A percentile compares a stretch with the other conserved stretches of the same genome.
phyloP scores from a whole-genome alignment of 1,284 basidiomycete species.

The Tremellales sp. region DNA sequence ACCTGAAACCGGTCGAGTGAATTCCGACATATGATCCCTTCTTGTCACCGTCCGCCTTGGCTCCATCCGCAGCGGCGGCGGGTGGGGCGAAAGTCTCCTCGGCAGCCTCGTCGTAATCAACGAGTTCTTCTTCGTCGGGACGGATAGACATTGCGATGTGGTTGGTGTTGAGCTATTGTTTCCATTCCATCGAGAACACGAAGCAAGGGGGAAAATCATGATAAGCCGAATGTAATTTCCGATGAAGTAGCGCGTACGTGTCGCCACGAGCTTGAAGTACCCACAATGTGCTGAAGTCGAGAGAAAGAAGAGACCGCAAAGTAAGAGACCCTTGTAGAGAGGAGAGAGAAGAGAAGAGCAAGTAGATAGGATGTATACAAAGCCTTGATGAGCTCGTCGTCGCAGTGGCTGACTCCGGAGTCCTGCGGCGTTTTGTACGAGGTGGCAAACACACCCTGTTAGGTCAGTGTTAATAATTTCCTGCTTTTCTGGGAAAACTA shows the following conservation, averaged over 20 bases:
- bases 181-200: slow-evolving; percentile 1
- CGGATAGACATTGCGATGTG: slow-evolving; percentile 22
- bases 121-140: slow-evolving; percentile 50
- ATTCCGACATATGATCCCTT: slow-evolving; percentile 98
- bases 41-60: slow-evolving; percentile 68
- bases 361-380: too few species aligned
- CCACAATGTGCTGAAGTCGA: background rate
- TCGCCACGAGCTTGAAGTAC: background rate
- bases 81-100: slow-evolving; percentile 70
- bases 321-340: too few species aligned
- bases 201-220: background rate
- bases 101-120: slow-evolving; percentile 92
- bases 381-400: too few species aligned
- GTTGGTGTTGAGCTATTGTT: background rate
- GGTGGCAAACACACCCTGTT: too few species aligned
- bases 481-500: too few species aligned
- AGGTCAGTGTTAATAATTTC: too few species aligned
- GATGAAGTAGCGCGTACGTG: background rate
- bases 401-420: too few species aligned
- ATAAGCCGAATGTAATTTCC: background rate
- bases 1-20: slow-evolving; percentile 94
- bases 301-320: too few species aligned
- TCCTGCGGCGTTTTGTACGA: too few species aligned
- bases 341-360: too few species aligned
- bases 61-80: slow-evolving; percentile 56